These are phyloP conservation scores for baker's yeast (Saccharomyces cerevisiae) DNA, from an alignment of 805 yeast genomes.

Conservation along the genomic window DNA sequence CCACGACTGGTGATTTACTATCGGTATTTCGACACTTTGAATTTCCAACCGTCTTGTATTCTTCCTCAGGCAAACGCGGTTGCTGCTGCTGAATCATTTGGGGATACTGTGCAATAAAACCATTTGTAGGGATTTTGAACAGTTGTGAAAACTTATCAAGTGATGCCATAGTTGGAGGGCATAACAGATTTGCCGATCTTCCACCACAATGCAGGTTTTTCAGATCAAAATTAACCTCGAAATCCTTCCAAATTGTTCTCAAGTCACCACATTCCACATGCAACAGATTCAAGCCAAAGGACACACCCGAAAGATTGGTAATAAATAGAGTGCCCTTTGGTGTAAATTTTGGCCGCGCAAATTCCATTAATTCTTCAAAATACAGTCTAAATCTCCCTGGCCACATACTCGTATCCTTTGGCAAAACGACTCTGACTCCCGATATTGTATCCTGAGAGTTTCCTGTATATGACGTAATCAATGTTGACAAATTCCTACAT, in stretches of 20 bases:
- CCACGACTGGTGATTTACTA: conserved; percentile 53
- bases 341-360: conserved; percentile 60
- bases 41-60: not conserved
- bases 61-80: not conserved
- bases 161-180: conserved; percentile 67
- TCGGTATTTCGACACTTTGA: not conserved
- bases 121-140: conserved; percentile 44
- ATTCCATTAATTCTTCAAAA: conserved; percentile 53
- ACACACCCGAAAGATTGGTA: conserved; percentile 71
- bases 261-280: conserved; percentile 58
- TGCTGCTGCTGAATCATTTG: not conserved
- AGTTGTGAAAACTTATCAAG: conserved; percentile 74
- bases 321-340: conserved; percentile 60
- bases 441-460: conserved; percentile 54
- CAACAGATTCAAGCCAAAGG: conserved; percentile 63
- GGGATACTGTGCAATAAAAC: not conserved
- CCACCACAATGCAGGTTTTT: conserved; percentile 78
- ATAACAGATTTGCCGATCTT: conserved; percentile 63
- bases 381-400: conserved; percentile 44
- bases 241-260: conserved; percentile 44
- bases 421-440: conserved; percentile 52
- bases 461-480: conserved; percentile 82
- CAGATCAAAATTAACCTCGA: conserved; percentile 68
- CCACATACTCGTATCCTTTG: conserved; percentile 29
- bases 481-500: conserved; percentile 54